Percentiles rank a stretch among this genome's conserved stretches.
Conservation (phyloP, 768 basidiomycete species). For the Termitomyces sp. region DNA sequence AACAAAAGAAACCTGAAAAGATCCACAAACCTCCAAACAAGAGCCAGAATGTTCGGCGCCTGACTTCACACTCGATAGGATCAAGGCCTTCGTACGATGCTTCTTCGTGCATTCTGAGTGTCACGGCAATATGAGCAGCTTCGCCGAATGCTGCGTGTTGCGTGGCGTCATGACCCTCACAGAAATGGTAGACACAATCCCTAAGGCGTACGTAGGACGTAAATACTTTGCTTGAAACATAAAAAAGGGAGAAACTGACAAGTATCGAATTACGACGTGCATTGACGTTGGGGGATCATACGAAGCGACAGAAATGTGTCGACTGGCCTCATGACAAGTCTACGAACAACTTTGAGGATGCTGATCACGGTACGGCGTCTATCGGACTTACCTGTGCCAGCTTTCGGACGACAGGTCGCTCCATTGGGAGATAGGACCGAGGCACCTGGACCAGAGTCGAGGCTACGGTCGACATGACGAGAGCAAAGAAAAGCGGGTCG, state of each 20-base stretch:
- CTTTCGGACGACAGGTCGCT: constrained; percentile 78
- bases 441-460: constrained; percentile 88
- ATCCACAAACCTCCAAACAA: constrained; percentile 72
- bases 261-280: constrained; percentile 85
- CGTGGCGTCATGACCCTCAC: constrained; percentile 83
- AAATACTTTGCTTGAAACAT: constrained; percentile 1
- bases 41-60: constrained; percentile 87
- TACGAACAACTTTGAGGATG: constrained; percentile 21
- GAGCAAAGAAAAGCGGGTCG: constrained; percentile 86
- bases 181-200: constrained; percentile 85
- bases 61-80: constrained; percentile 83
- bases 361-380: background rate
- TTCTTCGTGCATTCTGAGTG: constrained; percentile 84
- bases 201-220: constrained; percentile 34
- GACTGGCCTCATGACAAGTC: constrained; percentile 77
- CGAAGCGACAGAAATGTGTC: constrained; percentile 74
- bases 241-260: constrained; percentile 48
- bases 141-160: constrained; percentile 88
- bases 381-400: constrained; percentile 50
- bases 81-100: constrained; percentile 77
- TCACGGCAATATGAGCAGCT: constrained; percentile 79
- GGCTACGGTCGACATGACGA: constrained; percentile 87
- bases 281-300: constrained; percentile 83
- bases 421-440: constrained; percentile 84
- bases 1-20: background rate